Evolutionary conservation across 345 rosid genomes (phyloP), one percentile per base, ranked within the genome.

Genomic region (Cardiospermum halicacabum): DNA sequence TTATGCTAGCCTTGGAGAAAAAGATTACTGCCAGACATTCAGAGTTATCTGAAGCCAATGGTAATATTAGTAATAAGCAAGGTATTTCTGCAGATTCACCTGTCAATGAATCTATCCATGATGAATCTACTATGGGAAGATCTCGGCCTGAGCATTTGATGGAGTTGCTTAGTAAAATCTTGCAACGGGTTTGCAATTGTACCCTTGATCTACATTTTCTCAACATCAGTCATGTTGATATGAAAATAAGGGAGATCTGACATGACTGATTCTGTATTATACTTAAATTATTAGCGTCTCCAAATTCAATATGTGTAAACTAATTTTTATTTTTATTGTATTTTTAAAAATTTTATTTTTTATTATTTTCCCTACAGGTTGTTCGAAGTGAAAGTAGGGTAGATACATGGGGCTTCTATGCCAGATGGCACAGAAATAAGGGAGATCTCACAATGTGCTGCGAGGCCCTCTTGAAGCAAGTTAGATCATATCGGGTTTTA

Each of bases 391-490:
- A 79, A 57, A 77, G 85, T 7, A 78, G 74, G 64, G 83, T 84
- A 48, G 96, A 94, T 68, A 65, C 81, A 3, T 94, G 99, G 96
- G 97, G 92, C 60, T 74, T 94, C 57, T 88, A 82, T 75, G 99
- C 92, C 51, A 80, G 95, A 58, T 94, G 97, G 95, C 89, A 83
- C 64, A 94, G 83, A 80, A 69, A 80, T 67, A 85, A 81, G 77
- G 97, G 97, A 71, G 95, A 91, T 78, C 89, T 90, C 30, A 71
- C 81, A 56, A 85, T 88, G 88, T 94, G 96, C 82, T 76, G 88
- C 49, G 97, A 94, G 81, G 96, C 96, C 36, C 81, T 91, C 53
- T 76, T 90, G 67, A 94, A 94, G 77, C 99, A 94, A 88, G 94
- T 94, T 69, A 79, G 97, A 73, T 81, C 95, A 6, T 94, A 88